These are phyloP conservation scores for Lasiosphaeria hispida DNA, from an alignment of 495 filamentous ascomycete species.

Conservation along the genomic window DNA sequence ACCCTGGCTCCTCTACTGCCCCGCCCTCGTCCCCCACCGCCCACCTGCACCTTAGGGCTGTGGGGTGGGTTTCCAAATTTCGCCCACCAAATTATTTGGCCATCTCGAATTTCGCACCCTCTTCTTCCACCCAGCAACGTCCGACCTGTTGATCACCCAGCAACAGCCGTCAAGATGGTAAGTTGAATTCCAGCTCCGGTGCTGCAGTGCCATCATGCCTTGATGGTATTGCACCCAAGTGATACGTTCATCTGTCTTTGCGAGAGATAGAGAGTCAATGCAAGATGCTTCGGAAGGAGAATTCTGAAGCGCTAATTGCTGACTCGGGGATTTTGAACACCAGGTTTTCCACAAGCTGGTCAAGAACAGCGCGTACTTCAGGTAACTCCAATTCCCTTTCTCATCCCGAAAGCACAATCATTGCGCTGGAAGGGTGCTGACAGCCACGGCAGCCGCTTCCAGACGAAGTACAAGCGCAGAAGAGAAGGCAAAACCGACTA, in stretches of 20 bases:
- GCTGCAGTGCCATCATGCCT: no score
- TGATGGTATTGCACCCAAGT: no score
- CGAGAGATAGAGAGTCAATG: conserved; percentile 63
- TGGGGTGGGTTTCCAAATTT: conserved; percentile 25
- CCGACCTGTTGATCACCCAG: conserved; percentile 31
- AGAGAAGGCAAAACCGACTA: conserved; percentile 98
- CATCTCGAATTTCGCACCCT: conserved; percentile 27
- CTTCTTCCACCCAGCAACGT: conserved; percentile 34
- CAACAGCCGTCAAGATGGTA: conserved; percentile 59
- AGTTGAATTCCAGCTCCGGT: conserved; percentile 35
- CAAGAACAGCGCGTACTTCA: conserved; percentile 98
- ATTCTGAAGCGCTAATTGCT: conserved; percentile 98
- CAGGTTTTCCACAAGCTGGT: conserved; percentile 92
- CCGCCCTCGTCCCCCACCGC: conserved; percentile 26
- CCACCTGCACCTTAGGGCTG: conserved; percentile 30
- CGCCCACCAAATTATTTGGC: conserved; percentile 33
- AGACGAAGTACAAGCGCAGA: conserved; percentile 99
- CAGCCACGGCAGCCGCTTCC: conserved; percentile 71
- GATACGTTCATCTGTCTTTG: no score
- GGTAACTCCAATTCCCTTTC: conserved; percentile 54
- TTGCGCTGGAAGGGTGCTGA: conserved; percentile 9
- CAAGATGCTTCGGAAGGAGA: conserved; percentile 91
- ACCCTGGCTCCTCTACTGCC: conserved; percentile 15
- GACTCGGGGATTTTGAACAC: conserved; percentile 66
- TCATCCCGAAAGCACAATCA: not conserved